Evolutionary conservation across 768 basidiomycete species (phyloP).

Genomic region (Psilocybe tampanensis): DNA sequence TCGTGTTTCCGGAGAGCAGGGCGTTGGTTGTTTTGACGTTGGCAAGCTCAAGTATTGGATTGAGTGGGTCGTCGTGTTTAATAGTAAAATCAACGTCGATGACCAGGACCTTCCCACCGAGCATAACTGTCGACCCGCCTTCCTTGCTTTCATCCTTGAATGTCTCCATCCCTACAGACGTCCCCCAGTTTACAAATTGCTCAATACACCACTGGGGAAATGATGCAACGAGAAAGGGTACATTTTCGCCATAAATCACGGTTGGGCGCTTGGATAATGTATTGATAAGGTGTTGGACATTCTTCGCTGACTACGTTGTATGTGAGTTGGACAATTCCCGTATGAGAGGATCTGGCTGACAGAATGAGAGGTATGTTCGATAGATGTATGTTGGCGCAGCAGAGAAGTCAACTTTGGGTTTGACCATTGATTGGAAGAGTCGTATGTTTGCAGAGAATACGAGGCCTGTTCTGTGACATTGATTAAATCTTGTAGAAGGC

Average conservation of each 20-base stretch:
- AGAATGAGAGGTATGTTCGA: constrained; percentile 52
- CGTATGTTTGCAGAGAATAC: constrained; percentile 53
- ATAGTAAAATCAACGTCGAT: constrained; percentile 71
- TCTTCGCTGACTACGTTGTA: constrained; percentile 52
- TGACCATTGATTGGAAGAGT: constrained; percentile 47
- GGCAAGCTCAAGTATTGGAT: constrained; percentile 46
- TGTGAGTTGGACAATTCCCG: constrained; percentile 8
- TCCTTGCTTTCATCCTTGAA: constrained; percentile 64
- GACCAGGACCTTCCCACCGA: constrained; percentile 82
- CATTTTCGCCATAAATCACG: constrained; percentile 62
- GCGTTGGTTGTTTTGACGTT: constrained; percentile 79
- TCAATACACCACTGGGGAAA: constrained; percentile 61
- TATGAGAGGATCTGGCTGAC: constrained; percentile 38
- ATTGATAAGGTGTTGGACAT: constrained; percentile 49
- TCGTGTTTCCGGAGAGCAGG: constrained; percentile 43
- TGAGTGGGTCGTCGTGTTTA: constrained; percentile 36
- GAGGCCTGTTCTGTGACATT: constrained; percentile 54
- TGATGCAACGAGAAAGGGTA: constrained; percentile 50
- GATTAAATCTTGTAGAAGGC: constrained; percentile 52
- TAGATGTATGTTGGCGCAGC: constrained; percentile 61
- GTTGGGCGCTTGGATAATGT: constrained; percentile 48
- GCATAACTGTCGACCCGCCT: constrained; percentile 52
- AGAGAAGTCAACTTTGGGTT: constrained; percentile 71
- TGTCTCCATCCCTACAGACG: constrained; percentile 69
- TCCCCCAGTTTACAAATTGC: constrained; percentile 63